Evolutionary conservation across 371 early-diverging fungal species (phyloP), one percentile per base, ranked within the genome.

Genomic region (Mucor saturninus): DNA sequence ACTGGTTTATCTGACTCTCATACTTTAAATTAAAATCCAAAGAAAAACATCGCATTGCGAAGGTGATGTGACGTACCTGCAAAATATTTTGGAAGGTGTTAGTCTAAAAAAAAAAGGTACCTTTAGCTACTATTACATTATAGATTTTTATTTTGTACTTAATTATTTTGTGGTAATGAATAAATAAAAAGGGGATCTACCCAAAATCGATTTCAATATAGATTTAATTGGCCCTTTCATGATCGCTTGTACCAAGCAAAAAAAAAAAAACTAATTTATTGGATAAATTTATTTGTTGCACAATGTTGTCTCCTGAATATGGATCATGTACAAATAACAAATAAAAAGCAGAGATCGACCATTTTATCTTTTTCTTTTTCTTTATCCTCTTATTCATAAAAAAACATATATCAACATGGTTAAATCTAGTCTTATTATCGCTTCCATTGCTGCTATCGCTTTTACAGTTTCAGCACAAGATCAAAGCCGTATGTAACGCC

Each of bases 381-480:
- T 21, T 46, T 6, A 21, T 46, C 21, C 8, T 46, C 21, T 21
- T 46, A 7, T 21, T 46, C 21, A 21, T 46, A 21, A n/a, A 46
- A 21, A 21, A 35, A 35, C 21, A 21, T 21, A 45, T 32, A 8
- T 56, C 2, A 54, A 35, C 14, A 67, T 67, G 67, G 67, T 67
- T 26, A 64, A 64, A 52, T 56, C 31, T 50, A 56, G 35, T 50
- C 30, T 56, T 35, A 46, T 61, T 14, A 5, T 52, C 1, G 67
- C 51, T 42, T 50, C 59, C n/a, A 13, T 59, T 15, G 50, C 59
- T 37, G 14, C 51, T 29, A 32, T 26, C 26, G 56, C 11, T 13
- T 56, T 40, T 42, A n/a, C 49, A 2, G 49, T n/a, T 32, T 48
- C 56, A 32, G 49, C 63, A 21, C 50, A 59, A 40, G 39, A 28